Base-by-base conservation (phyloP, 2,329 filamentous ascomycete species). In the Alternaria novae-zelandiae region DNA sequence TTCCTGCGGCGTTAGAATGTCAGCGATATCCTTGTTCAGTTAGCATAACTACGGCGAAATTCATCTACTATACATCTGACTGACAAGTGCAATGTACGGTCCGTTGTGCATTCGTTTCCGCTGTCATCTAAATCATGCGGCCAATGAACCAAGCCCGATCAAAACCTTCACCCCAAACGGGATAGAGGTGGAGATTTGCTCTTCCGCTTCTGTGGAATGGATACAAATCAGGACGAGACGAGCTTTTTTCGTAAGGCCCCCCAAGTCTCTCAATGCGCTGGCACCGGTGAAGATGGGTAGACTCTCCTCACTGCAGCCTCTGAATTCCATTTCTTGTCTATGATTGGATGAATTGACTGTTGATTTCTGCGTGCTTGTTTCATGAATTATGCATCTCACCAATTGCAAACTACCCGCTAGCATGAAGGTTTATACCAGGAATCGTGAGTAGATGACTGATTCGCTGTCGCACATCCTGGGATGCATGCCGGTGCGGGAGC, bases 211-310 rank as follows among this genome's bases (percentile, higher is more conserved):
- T 36, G 28, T 51, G 28, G 26, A 9, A 51, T 23, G 30, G 36
- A 4, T 17, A 17, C 36, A 41, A 41, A 41, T 41, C 36, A 41
- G n/a, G 36, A 41, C 36, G 9, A 41, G 36, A 41, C n/a, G 36
- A 41, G 36, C 36, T 17, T 17, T 41, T 41, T 41, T 41, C 32
- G 9, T 25, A 53, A 25, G 49, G 49, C 49, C 20, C 20, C 17
- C 49, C 49, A 53, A 21, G 15, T 8, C 30, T 36, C 15, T 44
- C 8, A 20, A 61, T 67, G 62, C 44, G 59, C 43, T 65, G 65
- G 65, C 65, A 63, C 63, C 65, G 63, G 63, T 63, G 60, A 63
- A 51, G 45, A 17, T 17, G 36, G n/a, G 2, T 41, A 41, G 36
- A 41, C 36, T 41, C 0, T 17, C 36, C 2, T 53, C 3, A 25